A percentile compares a stretch with the other conserved stretches of the same genome.
These are phyloP conservation scores for Talaromyces verruculosus DNA, from an alignment of 2,329 filamentous ascomycete genomes.

Conservation along the genomic window DNA sequence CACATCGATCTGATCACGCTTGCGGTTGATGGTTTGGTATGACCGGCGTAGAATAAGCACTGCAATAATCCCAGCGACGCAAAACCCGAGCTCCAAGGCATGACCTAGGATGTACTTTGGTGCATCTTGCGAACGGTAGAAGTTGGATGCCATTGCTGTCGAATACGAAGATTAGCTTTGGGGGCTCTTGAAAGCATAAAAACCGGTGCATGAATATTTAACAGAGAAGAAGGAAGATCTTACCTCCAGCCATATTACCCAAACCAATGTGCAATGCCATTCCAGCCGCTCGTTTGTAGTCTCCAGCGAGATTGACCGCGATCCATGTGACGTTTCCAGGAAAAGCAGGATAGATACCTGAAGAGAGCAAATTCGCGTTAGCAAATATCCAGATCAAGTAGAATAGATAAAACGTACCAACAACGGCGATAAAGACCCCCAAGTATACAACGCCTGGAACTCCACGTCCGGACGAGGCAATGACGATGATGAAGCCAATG, in stretches of 20 bases:
- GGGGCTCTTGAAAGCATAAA: background rate
- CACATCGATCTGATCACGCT: slow-evolving; percentile 50
- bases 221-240: background rate
- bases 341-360: slow-evolving; percentile 49
- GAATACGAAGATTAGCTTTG: slow-evolving; percentile 11
- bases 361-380: slow-evolving; percentile 7
- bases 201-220: background rate
- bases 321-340: slow-evolving; percentile 57
- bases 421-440: slow-evolving; percentile 49
- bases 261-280: slow-evolving; percentile 66
- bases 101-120: slow-evolving; percentile 55
- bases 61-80: slow-evolving; percentile 48
- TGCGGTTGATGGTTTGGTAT: slow-evolving; percentile 61
- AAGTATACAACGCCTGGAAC: slow-evolving; percentile 49
- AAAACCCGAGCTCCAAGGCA: slow-evolving; percentile 53
- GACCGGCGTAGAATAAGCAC: slow-evolving; percentile 47
- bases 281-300: slow-evolving; percentile 57
- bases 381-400: background rate
- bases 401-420: slow-evolving; percentile 34
- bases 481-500: slow-evolving; percentile 57
- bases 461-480: slow-evolving; percentile 35
- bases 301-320: slow-evolving; percentile 58
- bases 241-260: slow-evolving; percentile 53
- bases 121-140: slow-evolving; percentile 58
- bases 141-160: slow-evolving; percentile 68